Conservation (phyloP, 2,329 filamentous ascomycete genomes). For the Beauveria bassiana region DNA sequence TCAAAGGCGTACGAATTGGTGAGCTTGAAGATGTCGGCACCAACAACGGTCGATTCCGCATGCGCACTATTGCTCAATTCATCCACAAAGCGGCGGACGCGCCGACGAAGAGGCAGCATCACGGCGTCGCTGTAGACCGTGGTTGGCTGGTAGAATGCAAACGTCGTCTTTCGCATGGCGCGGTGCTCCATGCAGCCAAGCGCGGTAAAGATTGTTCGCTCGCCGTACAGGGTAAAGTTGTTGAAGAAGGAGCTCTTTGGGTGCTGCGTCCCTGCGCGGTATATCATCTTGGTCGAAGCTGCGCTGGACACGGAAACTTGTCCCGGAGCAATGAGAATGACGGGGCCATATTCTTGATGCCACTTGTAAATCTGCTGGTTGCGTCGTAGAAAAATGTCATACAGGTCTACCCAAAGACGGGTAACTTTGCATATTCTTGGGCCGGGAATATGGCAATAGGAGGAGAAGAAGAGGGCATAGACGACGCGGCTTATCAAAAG, state of each 20-base stretch:
- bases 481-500: not conserved
- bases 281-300: not conserved
- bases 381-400: not conserved
- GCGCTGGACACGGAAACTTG: not conserved
- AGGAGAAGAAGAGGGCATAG: not conserved
- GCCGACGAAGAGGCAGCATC: not conserved
- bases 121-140: not conserved
- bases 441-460: not conserved
- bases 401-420: slow-evolving; percentile 1
- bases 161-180: slow-evolving; percentile 1
- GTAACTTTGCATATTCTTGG: not conserved
- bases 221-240: slow-evolving; percentile 6
- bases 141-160: not conserved
- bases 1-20: slow-evolving; percentile 1
- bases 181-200: slow-evolving; percentile 1
- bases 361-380: slow-evolving; percentile 2
- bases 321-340: not conserved
- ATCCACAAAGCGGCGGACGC: not conserved
- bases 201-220: slow-evolving; percentile 2
- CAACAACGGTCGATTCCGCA: not conserved
- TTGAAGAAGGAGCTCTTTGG: slow-evolving; percentile 3
- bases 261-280: slow-evolving; percentile 1
- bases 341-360: not conserved
- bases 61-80: not conserved
- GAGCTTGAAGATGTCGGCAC: not conserved